These are phyloP conservation scores for Pharus latifolius DNA, from an alignment of 176 grass and related monocot species.

Conservation along the genomic window DNA sequence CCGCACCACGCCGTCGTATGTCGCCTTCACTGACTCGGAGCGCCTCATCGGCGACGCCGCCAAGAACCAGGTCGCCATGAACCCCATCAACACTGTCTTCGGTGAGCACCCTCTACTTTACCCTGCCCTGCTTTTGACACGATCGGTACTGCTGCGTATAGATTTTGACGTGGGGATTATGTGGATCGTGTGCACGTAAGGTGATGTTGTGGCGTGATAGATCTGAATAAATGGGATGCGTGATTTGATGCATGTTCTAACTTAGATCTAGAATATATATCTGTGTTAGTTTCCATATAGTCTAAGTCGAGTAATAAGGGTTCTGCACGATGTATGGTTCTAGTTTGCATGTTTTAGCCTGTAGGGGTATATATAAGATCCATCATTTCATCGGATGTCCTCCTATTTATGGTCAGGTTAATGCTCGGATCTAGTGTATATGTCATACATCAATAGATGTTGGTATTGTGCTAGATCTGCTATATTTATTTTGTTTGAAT, in stretches of 20 bases:
- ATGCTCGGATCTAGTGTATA: background rate
- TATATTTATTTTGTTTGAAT: too few species aligned
- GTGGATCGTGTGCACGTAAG: background rate
- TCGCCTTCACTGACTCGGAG: slow-evolving; percentile 62
- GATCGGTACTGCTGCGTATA: background rate
- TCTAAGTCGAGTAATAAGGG: background rate
- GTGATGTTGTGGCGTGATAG: background rate
- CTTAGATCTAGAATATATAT: background rate
- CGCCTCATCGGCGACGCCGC: slow-evolving; percentile 56
- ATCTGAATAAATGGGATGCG: background rate
- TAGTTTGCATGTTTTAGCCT: background rate
- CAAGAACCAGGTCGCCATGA: slow-evolving; percentile 56
- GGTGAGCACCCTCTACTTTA: background rate
- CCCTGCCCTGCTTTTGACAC: background rate
- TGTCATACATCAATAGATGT: too few species aligned
- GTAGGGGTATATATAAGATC: background rate
- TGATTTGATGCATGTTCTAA: background rate
- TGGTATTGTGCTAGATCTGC: too few species aligned
- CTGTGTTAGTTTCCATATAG: background rate
- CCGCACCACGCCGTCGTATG: slow-evolving; percentile 62
- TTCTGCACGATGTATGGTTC: background rate
- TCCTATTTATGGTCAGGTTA: too few species aligned
- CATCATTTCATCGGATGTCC: too few species aligned
- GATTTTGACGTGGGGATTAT: background rate
- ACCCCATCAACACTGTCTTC: slow-evolving; percentile 39